phyloP scores from a whole-genome alignment of 2,329 filamentous ascomycete genomes.

The Metarhizium robertsii region DNA sequence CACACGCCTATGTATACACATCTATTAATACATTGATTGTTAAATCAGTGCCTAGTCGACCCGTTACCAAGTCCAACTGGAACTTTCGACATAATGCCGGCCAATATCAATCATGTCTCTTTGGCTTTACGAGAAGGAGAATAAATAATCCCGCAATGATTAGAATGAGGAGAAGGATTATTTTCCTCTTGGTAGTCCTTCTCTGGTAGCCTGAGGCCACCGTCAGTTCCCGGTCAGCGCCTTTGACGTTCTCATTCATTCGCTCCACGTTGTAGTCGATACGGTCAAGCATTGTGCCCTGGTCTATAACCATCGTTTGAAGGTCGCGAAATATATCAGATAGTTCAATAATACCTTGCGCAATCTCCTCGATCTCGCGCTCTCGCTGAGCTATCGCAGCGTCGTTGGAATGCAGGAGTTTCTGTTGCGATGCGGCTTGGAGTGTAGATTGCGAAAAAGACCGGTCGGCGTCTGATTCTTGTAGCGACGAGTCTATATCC shows the following conservation, averaged over 20 bases:
- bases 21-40: neutral
- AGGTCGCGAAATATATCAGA: conserved; percentile 95
- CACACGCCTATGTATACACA: neutral
- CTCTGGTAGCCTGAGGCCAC: conserved; percentile 85
- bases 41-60: conserved; percentile 2
- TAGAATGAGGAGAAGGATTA: conserved; percentile 79
- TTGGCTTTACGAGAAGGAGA: conserved; percentile 71
- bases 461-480: conserved; percentile 89
- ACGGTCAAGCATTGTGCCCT: conserved; percentile 83
- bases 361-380: conserved; percentile 94
- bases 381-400: conserved; percentile 82
- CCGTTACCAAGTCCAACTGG: neutral
- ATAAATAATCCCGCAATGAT: conserved; percentile 84
- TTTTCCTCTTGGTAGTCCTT: conserved; percentile 80
- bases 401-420: conserved; percentile 66
- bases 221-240: conserved; percentile 82
- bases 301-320: conserved; percentile 90
- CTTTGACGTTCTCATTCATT: conserved; percentile 90
- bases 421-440: conserved; percentile 64
- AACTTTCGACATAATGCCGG: neutral
- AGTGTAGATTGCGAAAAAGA: conserved; percentile 85
- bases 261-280: conserved; percentile 98
- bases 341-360: conserved; percentile 93
- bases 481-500: conserved; percentile 77
- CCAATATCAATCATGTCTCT: conserved; percentile 28